Base-by-base conservation (phyloP, 805 yeast genomes). In the Teunomyces barrocoloradensis region DNA sequence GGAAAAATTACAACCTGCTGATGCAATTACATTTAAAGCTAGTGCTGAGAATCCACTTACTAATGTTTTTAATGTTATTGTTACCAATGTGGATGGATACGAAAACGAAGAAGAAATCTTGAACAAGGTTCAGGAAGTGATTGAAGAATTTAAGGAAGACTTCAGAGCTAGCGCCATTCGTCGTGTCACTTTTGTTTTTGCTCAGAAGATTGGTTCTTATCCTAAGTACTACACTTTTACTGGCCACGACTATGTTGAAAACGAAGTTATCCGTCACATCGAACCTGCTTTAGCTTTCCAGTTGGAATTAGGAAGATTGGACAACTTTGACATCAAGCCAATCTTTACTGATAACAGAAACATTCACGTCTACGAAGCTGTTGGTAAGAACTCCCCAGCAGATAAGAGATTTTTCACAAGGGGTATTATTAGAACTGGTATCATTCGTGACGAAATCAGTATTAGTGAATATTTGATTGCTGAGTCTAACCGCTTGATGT, bases 281-380 rank as follows among this genome's bases (percentile, higher is more conserved):
- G 98, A 94, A 70, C 99, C 99, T 20, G 97, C 98, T 36, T 78
- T 92, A 60, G 98, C 99, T 44, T 94, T 84, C 87, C 99, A 94
- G 75, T 80, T 94, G 57, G 99, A 94, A 73, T 79, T 94, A 53
- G 92, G 89, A 60, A 84, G 98, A 73, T 78, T 94, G 71, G 89
- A 96, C 39, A 95, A 94, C 75, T 94, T 94, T 74, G 84, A 89
- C 73, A 89, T 92, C 71, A 89, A 86, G 66, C 98, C 97, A 44
- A 88, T 92, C 46, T 87, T 88, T 75, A 88, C 97, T 49, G 97
- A 91, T 69, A 94, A 94, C 78, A 85, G 98, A 74, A 91, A 92
- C 75, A 88, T 94, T 54, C 99, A 94, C 64, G 97, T 95, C 45
- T 94, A 94, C 63, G 96, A 91, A 74, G 98, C 97, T 36, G 81